These are phyloP conservation scores for Liriodendron chinense DNA, from an alignment of 164 flowering plant genomes.

Conservation along the genomic window DNA sequence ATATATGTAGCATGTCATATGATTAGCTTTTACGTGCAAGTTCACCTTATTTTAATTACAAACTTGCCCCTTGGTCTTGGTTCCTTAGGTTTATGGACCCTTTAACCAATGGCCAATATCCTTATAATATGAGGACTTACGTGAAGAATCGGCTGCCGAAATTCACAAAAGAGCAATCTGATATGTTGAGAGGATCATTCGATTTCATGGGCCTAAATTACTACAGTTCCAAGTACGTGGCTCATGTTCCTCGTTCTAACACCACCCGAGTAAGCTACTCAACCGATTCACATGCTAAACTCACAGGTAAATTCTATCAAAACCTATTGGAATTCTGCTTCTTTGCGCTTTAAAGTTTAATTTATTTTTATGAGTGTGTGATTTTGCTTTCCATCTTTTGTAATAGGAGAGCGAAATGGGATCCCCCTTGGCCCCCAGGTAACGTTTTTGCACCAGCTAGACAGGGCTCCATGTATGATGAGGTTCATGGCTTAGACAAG, in stretches of 20 bases:
- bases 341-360: background rate
- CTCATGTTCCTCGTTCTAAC: background rate
- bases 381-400: background rate
- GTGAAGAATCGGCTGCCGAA: conserved; percentile 7
- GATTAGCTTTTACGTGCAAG: background rate
- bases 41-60: background rate
- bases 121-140: background rate
- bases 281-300: background rate
- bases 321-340: background rate
- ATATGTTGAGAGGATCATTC: conserved; percentile 11
- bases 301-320: background rate
- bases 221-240: background rate
- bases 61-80: background rate
- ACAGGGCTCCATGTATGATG: background rate
- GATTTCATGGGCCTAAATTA: conserved; percentile 15
- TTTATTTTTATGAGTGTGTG: background rate
- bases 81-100: conserved; percentile 13
- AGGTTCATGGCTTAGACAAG: too few species aligned
- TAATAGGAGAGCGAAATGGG: conserved; percentile 20
- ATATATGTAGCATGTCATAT: background rate
- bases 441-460: background rate
- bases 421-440: conserved; percentile 17
- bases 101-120: conserved; percentile 10
- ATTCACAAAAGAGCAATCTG: conserved; percentile 5
- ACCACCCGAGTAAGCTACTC: background rate